Percentiles rank a stretch among this genome's conserved stretches.
Conservation (phyloP, 2,329 filamentous ascomycete species). For the Capronia americana region DNA sequence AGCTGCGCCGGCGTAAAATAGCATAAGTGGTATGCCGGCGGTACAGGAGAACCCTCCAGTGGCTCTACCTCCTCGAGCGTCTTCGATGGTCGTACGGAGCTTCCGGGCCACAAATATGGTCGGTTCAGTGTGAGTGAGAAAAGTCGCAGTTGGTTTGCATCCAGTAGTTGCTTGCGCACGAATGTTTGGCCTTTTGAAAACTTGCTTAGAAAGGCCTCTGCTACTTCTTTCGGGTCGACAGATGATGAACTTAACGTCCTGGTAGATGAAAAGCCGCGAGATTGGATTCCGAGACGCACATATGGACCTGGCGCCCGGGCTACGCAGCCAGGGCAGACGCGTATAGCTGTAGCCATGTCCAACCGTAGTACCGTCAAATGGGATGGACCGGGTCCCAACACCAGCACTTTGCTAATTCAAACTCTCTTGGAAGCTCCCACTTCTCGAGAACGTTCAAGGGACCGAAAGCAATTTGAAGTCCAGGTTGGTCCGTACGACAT, state of each 20-base stretch:
- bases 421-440: not conserved
- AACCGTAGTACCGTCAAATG: not conserved
- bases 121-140: slow-evolving; percentile 65
- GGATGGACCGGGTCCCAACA: not conserved
- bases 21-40: slow-evolving; percentile 66
- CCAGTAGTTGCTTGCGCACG: slow-evolving; percentile 60
- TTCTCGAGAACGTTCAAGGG: not conserved
- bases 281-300: slow-evolving; percentile 11
- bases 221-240: slow-evolving; percentile 32
- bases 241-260: slow-evolving; percentile 5
- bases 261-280: slow-evolving; percentile 24
- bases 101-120: slow-evolving; percentile 49
- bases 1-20: slow-evolving; percentile 67
- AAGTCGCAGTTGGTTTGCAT: slow-evolving; percentile 69
- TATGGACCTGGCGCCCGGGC: not conserved
- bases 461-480: not conserved
- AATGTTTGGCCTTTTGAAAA: slow-evolving; percentile 52
- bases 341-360: slow-evolving; percentile 13
- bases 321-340: slow-evolving; percentile 14
- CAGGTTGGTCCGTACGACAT: not conserved
- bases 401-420: not conserved
- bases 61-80: slow-evolving; percentile 46
- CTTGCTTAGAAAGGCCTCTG: slow-evolving; percentile 48
- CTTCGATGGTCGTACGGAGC: slow-evolving; percentile 48
- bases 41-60: slow-evolving; percentile 57